A percentile compares a stretch with the other conserved stretches of the same genome.
Evolutionary conservation across 306 rosid genomes (phyloP).

Genomic region (barrel medic (Medicago truncatula)): MtrunA17r5.0-ANR NC_053045.1:24688501-24689000

Average conservation of each 20-base stretch:
- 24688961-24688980: neutral
- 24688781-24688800: neutral
- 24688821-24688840: neutral
- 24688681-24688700: slow-evolving; percentile 78
- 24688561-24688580: slow-evolving; percentile 47
- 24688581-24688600: slow-evolving; percentile 21
- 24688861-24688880: neutral
- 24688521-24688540: slow-evolving; percentile 87
- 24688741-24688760: neutral
- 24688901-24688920: neutral
- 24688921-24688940: neutral
- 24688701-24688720: slow-evolving; percentile 83
- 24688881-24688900: neutral
- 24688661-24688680: slow-evolving; percentile 88
- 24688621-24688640: slow-evolving; percentile 27
- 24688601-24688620: slow-evolving; percentile 20
- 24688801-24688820: neutral
- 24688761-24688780: neutral
- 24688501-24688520: slow-evolving; percentile 79
- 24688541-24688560: slow-evolving; percentile 43
- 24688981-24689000: neutral
- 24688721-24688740: slow-evolving; percentile 27
- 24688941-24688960: neutral
- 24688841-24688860: neutral
- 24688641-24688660: slow-evolving; percentile 66